These are phyloP conservation scores for Aspergillus puulaauensis DNA, from an alignment of 2,329 filamentous ascomycete species.

Conservation along the genomic window DNA sequence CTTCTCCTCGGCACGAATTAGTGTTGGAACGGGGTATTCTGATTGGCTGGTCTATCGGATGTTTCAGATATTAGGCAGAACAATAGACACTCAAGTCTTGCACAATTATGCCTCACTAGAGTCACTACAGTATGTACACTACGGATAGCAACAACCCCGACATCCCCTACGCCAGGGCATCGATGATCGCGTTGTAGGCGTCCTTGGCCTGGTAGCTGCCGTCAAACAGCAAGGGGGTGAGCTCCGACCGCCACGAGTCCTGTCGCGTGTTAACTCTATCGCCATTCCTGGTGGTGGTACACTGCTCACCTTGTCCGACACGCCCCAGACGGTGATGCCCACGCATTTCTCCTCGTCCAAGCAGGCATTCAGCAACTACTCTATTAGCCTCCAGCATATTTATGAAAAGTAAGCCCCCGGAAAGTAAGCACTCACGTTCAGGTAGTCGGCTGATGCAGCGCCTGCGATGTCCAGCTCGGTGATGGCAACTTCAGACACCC, in stretches of 20 bases:
- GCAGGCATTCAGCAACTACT: slow-evolving; percentile 53
- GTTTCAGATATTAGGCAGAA: too few relatives aligned
- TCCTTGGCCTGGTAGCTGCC: slow-evolving; percentile 42
- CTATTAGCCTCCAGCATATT: slow-evolving; percentile 11
- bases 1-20: too few relatives aligned
- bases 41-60: too few relatives aligned
- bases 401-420: background rate
- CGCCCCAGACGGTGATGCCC: slow-evolving; percentile 64
- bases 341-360: slow-evolving; percentile 59
- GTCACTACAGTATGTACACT: too few relatives aligned
- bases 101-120: too few relatives aligned
- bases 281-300: too few relatives aligned
- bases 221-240: slow-evolving; percentile 45
- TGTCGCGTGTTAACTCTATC: too few relatives aligned
- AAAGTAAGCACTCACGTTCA: slow-evolving; percentile 37
- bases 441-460: slow-evolving; percentile 58
- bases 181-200: slow-evolving; percentile 33
- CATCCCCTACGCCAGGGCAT: slow-evolving; percentile 1
- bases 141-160: too few relatives aligned
- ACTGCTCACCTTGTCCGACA: slow-evolving; percentile 34
- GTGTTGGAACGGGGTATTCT: too few relatives aligned
- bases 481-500: slow-evolving; percentile 58
- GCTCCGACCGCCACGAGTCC: slow-evolving; percentile 42
- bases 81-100: background rate
- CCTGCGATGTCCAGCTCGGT: slow-evolving; percentile 68